Evolutionary conservation across 2,329 filamentous ascomycete species (phyloP), one percentile per base, ranked within the genome.

Genomic region (Aspergillus viridinutans): DNA sequence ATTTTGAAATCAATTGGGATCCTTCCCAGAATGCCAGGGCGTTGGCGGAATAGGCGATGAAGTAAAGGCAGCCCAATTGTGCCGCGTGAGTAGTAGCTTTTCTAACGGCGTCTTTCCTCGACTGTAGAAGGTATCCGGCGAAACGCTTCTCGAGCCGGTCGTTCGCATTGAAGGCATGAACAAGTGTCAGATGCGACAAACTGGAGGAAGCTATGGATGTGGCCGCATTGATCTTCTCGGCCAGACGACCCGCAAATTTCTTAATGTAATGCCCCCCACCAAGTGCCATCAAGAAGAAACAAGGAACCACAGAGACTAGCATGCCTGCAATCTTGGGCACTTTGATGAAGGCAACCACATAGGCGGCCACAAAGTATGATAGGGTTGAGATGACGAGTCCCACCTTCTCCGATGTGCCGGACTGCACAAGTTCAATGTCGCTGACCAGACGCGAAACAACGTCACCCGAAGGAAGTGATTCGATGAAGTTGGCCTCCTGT

Each of bases 331-430:
- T 78, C 52, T 78, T 77, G 7, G 83, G 76, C 59, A 87, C 80
- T 64, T 86, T 85, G 68, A 85, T 82, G 62, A 89, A 89, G 1
- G 85, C 85, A 17, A 89, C 82, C 6, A 86, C 76, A 61, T 87
- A 89, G 4, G 86, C 82, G 0, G 86, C 83, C 55, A 88, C 69
- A 65, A 89, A 89, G 70, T 88, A 90, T 1, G 84, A 84, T 17
- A 83, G 69, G 48, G 81, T 85, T 26, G 81, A 79, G 10, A 90
- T 78, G 60, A 83, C 81, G 29, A 88, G 80, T 49, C 86, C 86
- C 14, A 88, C 86, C 69, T 90, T 90, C 70, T 89, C 87, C 2
- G 83, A 86, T 0, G 86, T 88, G 8, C 87, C 87, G 0, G 81
- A 80, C 67, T 88, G 86, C 49, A 90, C 83, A 1, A 83, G 81